Conservation (phyloP, 2,329 filamentous ascomycete species). For the Talaromyces sp. region DNA sequence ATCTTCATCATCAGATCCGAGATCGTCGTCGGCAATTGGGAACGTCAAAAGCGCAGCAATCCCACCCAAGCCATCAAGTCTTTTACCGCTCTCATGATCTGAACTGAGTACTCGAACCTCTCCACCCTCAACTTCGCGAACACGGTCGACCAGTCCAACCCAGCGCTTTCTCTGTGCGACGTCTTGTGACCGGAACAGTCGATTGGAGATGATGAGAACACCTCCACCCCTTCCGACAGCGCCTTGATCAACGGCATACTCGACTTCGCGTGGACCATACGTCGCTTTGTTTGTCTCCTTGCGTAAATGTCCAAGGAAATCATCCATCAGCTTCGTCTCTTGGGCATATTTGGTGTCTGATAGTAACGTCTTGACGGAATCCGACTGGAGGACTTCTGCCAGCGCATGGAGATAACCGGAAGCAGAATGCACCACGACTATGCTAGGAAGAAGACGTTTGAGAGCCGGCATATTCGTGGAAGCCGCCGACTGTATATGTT, state of each 20-base stretch:
- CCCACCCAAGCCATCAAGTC: slow-evolving; percentile 75
- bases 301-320: slow-evolving; percentile 70
- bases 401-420: slow-evolving; percentile 83
- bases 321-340: slow-evolving; percentile 79
- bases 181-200: slow-evolving; percentile 77
- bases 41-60: slow-evolving; percentile 89
- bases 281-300: slow-evolving; percentile 83
- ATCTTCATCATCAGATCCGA: slow-evolving; percentile 48
- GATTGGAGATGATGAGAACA: slow-evolving; percentile 78
- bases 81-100: slow-evolving; percentile 86
- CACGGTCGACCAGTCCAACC: slow-evolving; percentile 79
- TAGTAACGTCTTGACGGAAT: slow-evolving; percentile 69
- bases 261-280: slow-evolving; percentile 80
- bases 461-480: slow-evolving; percentile 52
- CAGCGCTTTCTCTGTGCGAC: slow-evolving; percentile 71
- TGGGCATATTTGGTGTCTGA: slow-evolving; percentile 82
- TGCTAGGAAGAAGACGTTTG: slow-evolving; percentile 64
- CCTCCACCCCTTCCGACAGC: slow-evolving; percentile 84
- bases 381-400: slow-evolving; percentile 77
- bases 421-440: slow-evolving; percentile 70
- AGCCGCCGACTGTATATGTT: slow-evolving; percentile 59
- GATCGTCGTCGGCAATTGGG: slow-evolving; percentile 74
- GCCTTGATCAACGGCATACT: slow-evolving; percentile 75
- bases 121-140: slow-evolving; percentile 73
- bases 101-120: slow-evolving; percentile 86